Evolutionary conservation across 2,329 filamentous ascomycete genomes (phyloP), one percentile per base, ranked within the genome.

Genomic region (Penicillium nordicum): DNA sequence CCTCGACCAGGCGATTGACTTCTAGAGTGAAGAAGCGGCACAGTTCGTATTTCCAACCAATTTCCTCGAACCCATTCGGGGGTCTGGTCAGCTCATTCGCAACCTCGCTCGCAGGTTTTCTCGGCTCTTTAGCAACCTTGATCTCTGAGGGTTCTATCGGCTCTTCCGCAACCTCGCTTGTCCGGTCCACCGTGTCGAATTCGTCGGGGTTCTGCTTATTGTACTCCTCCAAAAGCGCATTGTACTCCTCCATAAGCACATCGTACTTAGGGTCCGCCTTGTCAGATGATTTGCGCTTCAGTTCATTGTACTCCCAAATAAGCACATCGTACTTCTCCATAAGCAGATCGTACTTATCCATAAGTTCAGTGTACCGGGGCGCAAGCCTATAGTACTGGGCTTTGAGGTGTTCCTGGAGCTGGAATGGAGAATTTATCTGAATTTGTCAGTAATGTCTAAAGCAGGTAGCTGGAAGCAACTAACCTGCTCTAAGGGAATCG

Each of bases 1-100:
- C 91, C 57, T 96, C 87, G 63, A 97, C 90, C 54, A 99, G 84
- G 61, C 87, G 86, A 78, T 99, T 99, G 72, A 91, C 93, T 76
- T 97, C 92, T 63, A 93, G 89, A 51, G 93, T 95, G 57, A 99
- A 86, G 73, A 97, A 96, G 59, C 94, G 92, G 69, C 92, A 97
- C 48, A 99, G 88, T 77, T 99, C 94, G 78, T 97, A 99, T 44
- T 97, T 87, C 94, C 94, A 99, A 42, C 97, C 83, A 10, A 89
- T 90, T 63, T 87, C 86, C 70, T 97, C 92, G 63, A 94, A 87
- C 56, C 88, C 88, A 23, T 87, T 82, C 0, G 94, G 94, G 23
- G 92, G 88, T 43, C 87, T 86, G 37, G 92, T 88, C 38, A 99
- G 85, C 65, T 87, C 82, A 53, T 83, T 78, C 11, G 94, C 92